phyloP scores from a whole-genome alignment of 495 filamentous ascomycete genomes.

The Daldinia caldariorum region DNA sequence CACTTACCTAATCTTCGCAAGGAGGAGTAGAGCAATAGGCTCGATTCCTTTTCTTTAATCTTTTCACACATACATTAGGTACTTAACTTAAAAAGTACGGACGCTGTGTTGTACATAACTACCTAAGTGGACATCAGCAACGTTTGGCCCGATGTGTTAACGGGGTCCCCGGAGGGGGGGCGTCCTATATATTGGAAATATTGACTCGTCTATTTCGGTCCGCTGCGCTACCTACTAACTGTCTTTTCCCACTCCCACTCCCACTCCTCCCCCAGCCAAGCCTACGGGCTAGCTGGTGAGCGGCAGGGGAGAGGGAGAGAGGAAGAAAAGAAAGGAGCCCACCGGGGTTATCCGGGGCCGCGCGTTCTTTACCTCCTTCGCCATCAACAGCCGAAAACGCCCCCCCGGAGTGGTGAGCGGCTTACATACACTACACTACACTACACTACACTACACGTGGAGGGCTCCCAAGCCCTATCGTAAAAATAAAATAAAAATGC shows the following conservation, averaged over 20 bases:
- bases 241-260: no score
- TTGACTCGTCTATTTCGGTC: constrained; percentile 8
- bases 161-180: constrained; percentile 2
- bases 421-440: constrained; percentile 6
- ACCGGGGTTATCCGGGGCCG: constrained; percentile 29
- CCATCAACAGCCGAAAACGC: constrained; percentile 30
- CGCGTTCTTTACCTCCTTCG: constrained; percentile 35
- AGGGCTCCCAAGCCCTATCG: constrained; percentile 6
- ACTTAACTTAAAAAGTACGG: not conserved
- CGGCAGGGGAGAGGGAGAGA: no score
- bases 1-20: constrained; percentile 18
- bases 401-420: constrained; percentile 24
- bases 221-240: not conserved
- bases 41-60: constrained; percentile 3
- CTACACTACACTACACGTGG: constrained; percentile 14
- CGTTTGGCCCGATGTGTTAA: constrained; percentile 2
- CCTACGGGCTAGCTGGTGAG: no score
- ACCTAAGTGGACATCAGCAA: not conserved
- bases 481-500: not conserved
- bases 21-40: constrained; percentile 4
- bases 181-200: constrained; percentile 24
- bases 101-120: constrained; percentile 8
- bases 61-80: not conserved
- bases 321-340: no score
- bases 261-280: no score